Evolutionary conservation across 1,284 basidiomycete genomes (phyloP).

Genomic region (Tilletiaria anomala): DNA sequence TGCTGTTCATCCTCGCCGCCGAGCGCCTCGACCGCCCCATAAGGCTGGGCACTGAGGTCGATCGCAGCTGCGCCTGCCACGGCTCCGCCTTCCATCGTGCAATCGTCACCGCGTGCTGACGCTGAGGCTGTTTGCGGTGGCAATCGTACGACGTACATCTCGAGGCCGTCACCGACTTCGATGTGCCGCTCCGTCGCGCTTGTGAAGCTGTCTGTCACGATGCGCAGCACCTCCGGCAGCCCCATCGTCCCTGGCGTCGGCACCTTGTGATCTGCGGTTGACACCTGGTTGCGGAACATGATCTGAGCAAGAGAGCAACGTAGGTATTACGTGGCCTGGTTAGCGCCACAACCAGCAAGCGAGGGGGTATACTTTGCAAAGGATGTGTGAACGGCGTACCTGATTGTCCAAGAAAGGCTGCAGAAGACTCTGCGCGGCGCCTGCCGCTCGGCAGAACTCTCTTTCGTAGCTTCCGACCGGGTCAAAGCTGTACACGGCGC

Average conservation of each 20-base stretch:
- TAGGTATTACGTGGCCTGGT: background rate
- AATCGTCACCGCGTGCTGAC: background rate
- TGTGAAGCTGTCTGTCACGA: conserved; percentile 36
- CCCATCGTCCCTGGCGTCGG: conserved; percentile 32
- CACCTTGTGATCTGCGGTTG: conserved; percentile 18
- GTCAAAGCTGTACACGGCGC: conserved; percentile 37
- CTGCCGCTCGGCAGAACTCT: conserved; percentile 35
- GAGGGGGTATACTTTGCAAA: background rate
- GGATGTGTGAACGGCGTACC: conserved; percentile 4
- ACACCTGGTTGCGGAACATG: conserved; percentile 35
- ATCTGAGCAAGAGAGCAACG: conserved; percentile 8
- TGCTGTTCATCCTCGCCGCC: conserved; percentile 34
- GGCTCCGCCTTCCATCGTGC: background rate
- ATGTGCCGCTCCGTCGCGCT: conserved; percentile 37
- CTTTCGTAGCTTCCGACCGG: conserved; percentile 38
- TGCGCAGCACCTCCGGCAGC: conserved; percentile 23
- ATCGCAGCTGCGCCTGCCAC: conserved; percentile 10
- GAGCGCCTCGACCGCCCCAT: conserved; percentile 27
- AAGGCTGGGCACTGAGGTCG: conserved; percentile 10
- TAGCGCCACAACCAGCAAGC: background rate
- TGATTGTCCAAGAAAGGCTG: conserved; percentile 39
- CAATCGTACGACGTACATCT: conserved; percentile 33
- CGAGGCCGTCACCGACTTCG: conserved; percentile 37
- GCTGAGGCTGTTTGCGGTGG: conserved; percentile 2
- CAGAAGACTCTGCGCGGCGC: conserved; percentile 33